Evolutionary conservation across 2,329 filamentous ascomycete species (phyloP).

Genomic region (Nemania bipapillata): DNA sequence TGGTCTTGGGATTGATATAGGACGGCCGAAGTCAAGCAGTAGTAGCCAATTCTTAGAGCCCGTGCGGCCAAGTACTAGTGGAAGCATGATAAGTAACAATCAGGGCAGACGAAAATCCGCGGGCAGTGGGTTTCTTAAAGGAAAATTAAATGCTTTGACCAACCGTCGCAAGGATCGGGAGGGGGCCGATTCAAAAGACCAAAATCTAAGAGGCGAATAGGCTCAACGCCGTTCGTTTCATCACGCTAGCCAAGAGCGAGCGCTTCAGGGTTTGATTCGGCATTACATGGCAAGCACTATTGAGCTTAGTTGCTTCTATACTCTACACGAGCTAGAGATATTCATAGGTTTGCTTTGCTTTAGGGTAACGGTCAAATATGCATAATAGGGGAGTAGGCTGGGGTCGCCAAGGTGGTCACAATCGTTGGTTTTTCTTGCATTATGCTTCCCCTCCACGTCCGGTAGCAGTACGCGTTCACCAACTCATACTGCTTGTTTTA

Average conservation of each 20-base stretch:
- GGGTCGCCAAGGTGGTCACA: conserved; percentile 18
- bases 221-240: conserved; percentile 7
- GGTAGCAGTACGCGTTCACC: conserved; percentile 4
- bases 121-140: conserved; percentile 52
- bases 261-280: background rate
- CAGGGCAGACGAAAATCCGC: conserved; percentile 45
- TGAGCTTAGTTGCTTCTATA: background rate
- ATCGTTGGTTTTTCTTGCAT: conserved; percentile 4
- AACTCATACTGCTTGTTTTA: conserved; percentile 8
- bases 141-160: conserved; percentile 52
- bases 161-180: conserved; percentile 47
- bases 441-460: background rate
- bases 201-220: conserved; percentile 38
- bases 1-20: conserved; percentile 45
- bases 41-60: conserved; percentile 37
- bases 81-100: conserved; percentile 31
- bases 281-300: background rate
- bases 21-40: conserved; percentile 47
- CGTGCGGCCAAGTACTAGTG: conserved; percentile 35
- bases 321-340: background rate
- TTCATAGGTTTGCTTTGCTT: conserved; percentile 7
- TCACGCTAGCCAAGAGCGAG: background rate
- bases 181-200: conserved; percentile 26
- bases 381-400: conserved; percentile 31
- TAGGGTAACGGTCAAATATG: conserved; percentile 18